A percentile compares a stretch with the other conserved stretches of the same genome.
These are phyloP conservation scores for Candida loeiensis DNA, from an alignment of 805 yeast species.

Conservation along the genomic window DNA sequence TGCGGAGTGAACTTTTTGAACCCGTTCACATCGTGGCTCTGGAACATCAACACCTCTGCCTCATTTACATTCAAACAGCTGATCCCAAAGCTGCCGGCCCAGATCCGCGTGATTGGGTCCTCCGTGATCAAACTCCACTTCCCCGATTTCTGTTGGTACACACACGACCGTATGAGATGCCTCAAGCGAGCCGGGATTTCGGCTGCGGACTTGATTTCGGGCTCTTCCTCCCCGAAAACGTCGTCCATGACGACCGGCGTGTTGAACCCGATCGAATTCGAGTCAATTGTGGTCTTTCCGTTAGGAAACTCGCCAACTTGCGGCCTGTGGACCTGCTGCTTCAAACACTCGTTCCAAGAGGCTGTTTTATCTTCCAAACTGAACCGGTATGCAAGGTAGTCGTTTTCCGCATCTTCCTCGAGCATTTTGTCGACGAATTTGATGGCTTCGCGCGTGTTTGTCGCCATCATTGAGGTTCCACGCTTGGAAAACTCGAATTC, in stretches of 20 bases:
- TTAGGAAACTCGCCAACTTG: conserved; percentile 50
- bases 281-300: conserved; percentile 33
- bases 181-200: conserved; percentile 52
- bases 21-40: conserved; percentile 33
- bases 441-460: conserved; percentile 64
- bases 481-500: conserved; percentile 27
- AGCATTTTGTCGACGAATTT: conserved; percentile 51
- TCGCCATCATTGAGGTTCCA: conserved; percentile 52
- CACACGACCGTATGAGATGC: conserved; percentile 54
- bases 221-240: conserved; percentile 24
- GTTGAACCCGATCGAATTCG: conserved; percentile 19
- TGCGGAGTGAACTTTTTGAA: conserved; percentile 26
- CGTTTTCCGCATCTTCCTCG: conserved; percentile 17
- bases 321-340: conserved; percentile 46
- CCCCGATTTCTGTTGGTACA: conserved; percentile 43
- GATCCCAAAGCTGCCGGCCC: conserved; percentile 56
- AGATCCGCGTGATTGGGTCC: conserved; percentile 48
- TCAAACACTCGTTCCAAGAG: conserved; percentile 45
- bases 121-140: conserved; percentile 63
- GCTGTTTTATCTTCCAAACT: conserved; percentile 35
- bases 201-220: conserved; percentile 29
- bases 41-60: conserved; percentile 43
- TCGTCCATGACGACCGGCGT: conserved; percentile 1
- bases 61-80: conserved; percentile 49
- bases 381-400: not conserved